Evolutionary conservation across 2,329 filamentous ascomycete species (phyloP).

Genomic region (Colletotrichum cordylinicola): DNA sequence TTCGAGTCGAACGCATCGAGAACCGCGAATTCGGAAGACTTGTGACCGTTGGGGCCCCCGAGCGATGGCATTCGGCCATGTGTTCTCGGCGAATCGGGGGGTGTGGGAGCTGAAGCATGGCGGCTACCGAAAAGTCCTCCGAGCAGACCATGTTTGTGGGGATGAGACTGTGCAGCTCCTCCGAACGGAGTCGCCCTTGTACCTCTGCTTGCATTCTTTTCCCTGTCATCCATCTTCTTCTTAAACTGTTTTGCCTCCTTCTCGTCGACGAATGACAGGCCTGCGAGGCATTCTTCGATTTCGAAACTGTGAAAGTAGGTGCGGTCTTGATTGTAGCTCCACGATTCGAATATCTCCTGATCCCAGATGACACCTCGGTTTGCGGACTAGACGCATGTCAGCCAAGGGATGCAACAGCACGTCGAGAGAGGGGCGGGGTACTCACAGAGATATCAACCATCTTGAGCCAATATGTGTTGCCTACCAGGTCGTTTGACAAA

Average conservation of each 20-base stretch:
- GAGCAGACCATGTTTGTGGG: conserved; percentile 54
- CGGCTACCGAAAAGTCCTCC: conserved; percentile 66
- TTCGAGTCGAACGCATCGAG: conserved; percentile 69
- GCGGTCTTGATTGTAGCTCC: conserved; percentile 94
- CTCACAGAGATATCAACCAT: conserved; percentile 93
- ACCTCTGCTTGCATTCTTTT: conserved; percentile 93
- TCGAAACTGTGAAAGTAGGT: conserved; percentile 99
- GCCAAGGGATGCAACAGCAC: conserved; percentile 22
- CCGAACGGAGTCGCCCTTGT: conserved; percentile 82
- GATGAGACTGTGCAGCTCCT: conserved; percentile 46
- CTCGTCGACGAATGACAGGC: conserved; percentile 91
- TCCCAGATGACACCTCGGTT: conserved; percentile 92
- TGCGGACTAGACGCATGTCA: conserved; percentile 60
- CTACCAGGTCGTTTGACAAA: conserved; percentile 91
- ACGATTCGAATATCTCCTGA: conserved; percentile 96
- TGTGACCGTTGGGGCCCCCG: conserved; percentile 51
- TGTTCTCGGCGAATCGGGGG: conserved; percentile 60
- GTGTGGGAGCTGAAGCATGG: conserved; percentile 63
- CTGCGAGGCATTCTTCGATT: conserved; percentile 88
- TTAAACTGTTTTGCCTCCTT: conserved; percentile 97
- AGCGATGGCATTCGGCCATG: conserved; percentile 45
- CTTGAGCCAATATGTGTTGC: conserved; percentile 97
- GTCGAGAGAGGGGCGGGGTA: conserved; percentile 3
- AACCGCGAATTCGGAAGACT: conserved; percentile 63
- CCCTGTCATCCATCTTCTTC: conserved; percentile 95